A percentile compares a stretch with the other conserved stretches of the same genome.
Evolutionary conservation across 1,284 basidiomycete species (phyloP).

Genomic region (Cutaneotrichosporon sp.): DNA sequence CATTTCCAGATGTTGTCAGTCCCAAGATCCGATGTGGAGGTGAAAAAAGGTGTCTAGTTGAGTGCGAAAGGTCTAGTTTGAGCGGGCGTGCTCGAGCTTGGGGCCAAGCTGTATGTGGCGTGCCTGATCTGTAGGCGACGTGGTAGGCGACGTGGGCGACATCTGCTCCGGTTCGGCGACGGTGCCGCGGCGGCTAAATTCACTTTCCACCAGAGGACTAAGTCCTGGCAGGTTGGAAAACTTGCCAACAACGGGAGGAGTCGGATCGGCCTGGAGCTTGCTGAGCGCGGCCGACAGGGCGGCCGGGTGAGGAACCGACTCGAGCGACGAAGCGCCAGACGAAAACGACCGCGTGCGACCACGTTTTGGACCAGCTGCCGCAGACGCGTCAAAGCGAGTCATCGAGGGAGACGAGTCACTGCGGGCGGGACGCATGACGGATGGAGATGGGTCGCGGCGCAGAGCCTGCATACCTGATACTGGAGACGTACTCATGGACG

Average conservation of each 20-base stretch:
- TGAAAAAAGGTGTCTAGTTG: not conserved
- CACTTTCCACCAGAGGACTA: not conserved
- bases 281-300: not conserved
- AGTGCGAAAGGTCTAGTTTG: not conserved
- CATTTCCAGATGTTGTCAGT: conserved; percentile 1
- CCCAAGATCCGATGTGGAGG: not conserved
- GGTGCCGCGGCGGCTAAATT: conserved; percentile 1
- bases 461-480: not conserved
- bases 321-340: not conserved
- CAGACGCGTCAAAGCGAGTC: not conserved
- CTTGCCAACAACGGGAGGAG: conserved; percentile 1
- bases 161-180: conserved; percentile 6
- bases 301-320: not conserved
- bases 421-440: conserved; percentile 2
- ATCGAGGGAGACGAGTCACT: not conserved
- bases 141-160: not conserved
- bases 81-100: not conserved
- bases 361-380: not conserved
- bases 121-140: not conserved
- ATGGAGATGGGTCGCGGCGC: conserved; percentile 10
- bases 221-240: conserved; percentile 3
- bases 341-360: not conserved
- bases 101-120: not conserved
- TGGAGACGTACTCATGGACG: not conserved
- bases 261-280: not conserved